Evolutionary conservation across 371 early-diverging fungal species (phyloP), one percentile per base, ranked within the genome.

Genomic region (Umbelopsis sp.): DNA sequence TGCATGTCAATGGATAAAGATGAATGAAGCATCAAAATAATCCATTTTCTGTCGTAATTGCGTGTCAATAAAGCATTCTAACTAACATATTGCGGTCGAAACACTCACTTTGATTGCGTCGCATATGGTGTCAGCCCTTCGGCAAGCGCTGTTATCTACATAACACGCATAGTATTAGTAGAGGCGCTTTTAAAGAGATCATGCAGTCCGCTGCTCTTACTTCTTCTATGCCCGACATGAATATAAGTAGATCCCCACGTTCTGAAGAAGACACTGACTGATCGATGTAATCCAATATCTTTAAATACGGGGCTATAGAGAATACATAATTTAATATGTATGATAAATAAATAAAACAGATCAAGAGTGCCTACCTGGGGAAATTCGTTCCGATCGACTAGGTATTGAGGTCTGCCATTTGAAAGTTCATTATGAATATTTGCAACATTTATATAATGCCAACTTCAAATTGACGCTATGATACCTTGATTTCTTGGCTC

Each of bases 151-250:
- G 80, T 68, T 20, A 92, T 92, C 77, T 79, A 29, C 29, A 29
- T 44, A 46, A 8, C 32, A 4, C 35, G 12, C 41, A 41, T 29
- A 41, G 0, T 5, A 1, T 41, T 41, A 41, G 41, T 41, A 1
- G 2, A 41, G 12, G 12, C 7, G 12, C 7, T 10, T 38, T 12
- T 12, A 41, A 41, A 1, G 7, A 41, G 41, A 7, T 4, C 41
- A 7, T 41, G 41, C 7, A 12, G 1, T 41, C 7, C 7, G 12
- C 7, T 41, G 10, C 12, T 7, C 29, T 62, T 73, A 79, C 79
- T 71, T 92, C 92, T 68, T 89, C 86, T 63, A 89, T 87, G 11
- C 92, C 92, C 18, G 87, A 84, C 77, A 91, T 74, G 69, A 92
- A 92, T 3, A 91, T 82, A 14, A 92, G 77, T 35, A 92, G 64